These are phyloP conservation scores for Pyrus hybrid DNA, from an alignment of 331 rosid species.

Conservation along the genomic window DNA sequence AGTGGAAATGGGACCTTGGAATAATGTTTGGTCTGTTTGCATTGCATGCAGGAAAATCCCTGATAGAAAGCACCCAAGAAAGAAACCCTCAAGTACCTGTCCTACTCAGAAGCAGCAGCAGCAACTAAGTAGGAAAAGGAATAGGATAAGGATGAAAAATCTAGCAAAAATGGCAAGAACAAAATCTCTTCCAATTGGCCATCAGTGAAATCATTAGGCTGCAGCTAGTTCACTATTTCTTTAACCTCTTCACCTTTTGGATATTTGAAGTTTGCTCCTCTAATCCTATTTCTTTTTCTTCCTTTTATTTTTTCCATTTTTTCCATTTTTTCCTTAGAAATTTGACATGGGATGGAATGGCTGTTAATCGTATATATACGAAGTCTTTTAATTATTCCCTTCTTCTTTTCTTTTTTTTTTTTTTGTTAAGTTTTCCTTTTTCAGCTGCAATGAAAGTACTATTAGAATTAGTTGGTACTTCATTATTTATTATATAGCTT, in stretches of 20 bases:
- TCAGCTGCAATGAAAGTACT: neutral
- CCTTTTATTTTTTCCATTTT: neutral
- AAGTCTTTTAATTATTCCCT: neutral
- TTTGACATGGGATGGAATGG: neutral
- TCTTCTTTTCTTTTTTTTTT: no score
- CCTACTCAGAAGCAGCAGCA: slow-evolving; percentile 26
- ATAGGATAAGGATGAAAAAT: slow-evolving; percentile 24
- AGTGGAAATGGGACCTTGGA: neutral
- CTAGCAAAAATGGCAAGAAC: slow-evolving; percentile 33
- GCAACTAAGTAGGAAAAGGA: slow-evolving; percentile 10
- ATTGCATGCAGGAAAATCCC: slow-evolving; percentile 18
- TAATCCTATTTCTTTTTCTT: neutral
- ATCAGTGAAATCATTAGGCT: slow-evolving; percentile 44
- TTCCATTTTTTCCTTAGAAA: neutral
- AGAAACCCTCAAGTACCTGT: slow-evolving; percentile 2
- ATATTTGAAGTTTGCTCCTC: neutral
- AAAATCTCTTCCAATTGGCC: slow-evolving; percentile 37
- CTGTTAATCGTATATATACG: no score
- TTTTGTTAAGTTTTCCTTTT: neutral
- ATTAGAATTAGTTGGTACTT: no score
- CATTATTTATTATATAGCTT: no score
- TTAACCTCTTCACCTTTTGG: neutral
- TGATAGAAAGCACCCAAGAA: slow-evolving; percentile 13
- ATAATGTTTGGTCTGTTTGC: neutral
- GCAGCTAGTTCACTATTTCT: slow-evolving; percentile 16